Percentiles rank a stretch among this genome's conserved stretches.
Conservation (phyloP, 2,329 filamentous ascomycete genomes). For the Bipolaris victoriae region DNA sequence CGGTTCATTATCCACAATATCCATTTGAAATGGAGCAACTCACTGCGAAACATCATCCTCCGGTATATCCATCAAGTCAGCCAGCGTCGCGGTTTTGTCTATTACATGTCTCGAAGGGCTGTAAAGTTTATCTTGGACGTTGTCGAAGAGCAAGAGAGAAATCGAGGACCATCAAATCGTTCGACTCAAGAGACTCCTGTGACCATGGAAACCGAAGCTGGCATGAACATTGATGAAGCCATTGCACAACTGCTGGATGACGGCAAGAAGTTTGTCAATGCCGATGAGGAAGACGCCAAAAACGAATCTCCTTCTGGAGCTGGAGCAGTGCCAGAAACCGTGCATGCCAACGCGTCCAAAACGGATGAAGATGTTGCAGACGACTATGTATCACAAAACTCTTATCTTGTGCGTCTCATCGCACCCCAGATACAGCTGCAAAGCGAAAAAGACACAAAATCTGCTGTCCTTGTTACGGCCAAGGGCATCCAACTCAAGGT, state of each 20-base stretch:
- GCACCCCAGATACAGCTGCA: constrained; percentile 97
- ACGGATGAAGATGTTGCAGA: constrained; percentile 70
- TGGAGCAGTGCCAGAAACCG: constrained; percentile 13
- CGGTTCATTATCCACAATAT: constrained; percentile 98
- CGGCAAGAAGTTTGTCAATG: constrained; percentile 79
- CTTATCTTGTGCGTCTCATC: constrained; percentile 92
- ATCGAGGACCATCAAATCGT: constrained; percentile 47
- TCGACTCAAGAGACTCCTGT: constrained; percentile 37
- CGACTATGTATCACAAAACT: constrained; percentile 89
- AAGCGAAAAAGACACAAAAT: constrained; percentile 96
- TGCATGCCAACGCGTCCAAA: constrained; percentile 26
- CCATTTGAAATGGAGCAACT: constrained; percentile 98
- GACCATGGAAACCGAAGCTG: constrained; percentile 62
- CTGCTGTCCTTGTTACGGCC: constrained; percentile 93
- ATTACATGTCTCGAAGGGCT: constrained; percentile 93
- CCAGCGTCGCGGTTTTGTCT: constrained; percentile 93
- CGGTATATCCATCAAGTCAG: constrained; percentile 97
- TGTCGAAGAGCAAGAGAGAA: constrained; percentile 88
- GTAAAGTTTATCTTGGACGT: constrained; percentile 99
- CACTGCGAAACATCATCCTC: constrained; percentile 91
- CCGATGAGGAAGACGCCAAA: constrained; percentile 61
- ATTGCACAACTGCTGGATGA: constrained; percentile 87
- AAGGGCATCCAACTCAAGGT: constrained; percentile 99
- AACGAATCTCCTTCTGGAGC: constrained; percentile 3
- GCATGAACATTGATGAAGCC: constrained; percentile 76